Percentiles rank a stretch among this genome's conserved stretches.
Evolutionary conservation across 257 asterid species (phyloP).

Genomic region (Verbascum thapsus): DNA sequence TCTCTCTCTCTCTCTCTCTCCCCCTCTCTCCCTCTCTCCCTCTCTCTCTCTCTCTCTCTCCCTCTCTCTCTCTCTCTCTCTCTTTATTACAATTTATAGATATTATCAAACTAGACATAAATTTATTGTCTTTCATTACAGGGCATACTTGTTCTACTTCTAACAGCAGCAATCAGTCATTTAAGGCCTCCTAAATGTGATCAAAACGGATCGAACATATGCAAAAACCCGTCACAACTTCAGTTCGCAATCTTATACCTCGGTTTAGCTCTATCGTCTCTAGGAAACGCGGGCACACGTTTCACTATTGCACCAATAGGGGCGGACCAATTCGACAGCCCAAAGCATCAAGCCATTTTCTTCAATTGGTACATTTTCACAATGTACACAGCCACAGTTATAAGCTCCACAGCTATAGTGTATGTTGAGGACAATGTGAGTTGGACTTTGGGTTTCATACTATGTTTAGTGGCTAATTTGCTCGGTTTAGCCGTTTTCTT

Average conservation of each 20-base stretch:
- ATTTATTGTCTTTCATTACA: conserved; percentile 25
- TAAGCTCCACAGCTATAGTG: conserved; percentile 58
- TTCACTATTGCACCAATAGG: conserved; percentile 73
- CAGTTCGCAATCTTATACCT: conserved; percentile 53
- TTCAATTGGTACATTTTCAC: conserved; percentile 67
- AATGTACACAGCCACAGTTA: conserved; percentile 49
- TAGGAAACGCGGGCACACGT: conserved; percentile 67
- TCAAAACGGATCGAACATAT: conserved; percentile 34
- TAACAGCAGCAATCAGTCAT: conserved; percentile 48
- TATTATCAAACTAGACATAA: background rate
- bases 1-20: background rate
- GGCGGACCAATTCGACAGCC: conserved; percentile 54
- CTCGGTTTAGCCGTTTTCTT: conserved; percentile 48
- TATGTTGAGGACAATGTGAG: conserved; percentile 56
- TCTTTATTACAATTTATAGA: background rate
- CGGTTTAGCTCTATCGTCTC: conserved; percentile 48
- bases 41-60: no score
- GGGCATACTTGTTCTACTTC: conserved; percentile 48
- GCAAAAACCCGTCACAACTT: conserved; percentile 45
- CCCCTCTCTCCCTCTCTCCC: no score
- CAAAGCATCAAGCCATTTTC: conserved; percentile 50
- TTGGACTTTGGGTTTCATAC: conserved; percentile 59
- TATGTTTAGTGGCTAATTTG: conserved; percentile 49
- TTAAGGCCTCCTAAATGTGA: conserved; percentile 56
- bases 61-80: no score